Evolutionary conservation across 108 stramenopile genomes (phyloP), one percentile per base, ranked within the genome.

Genomic region (Hondaea fermentalgiana): DNA sequence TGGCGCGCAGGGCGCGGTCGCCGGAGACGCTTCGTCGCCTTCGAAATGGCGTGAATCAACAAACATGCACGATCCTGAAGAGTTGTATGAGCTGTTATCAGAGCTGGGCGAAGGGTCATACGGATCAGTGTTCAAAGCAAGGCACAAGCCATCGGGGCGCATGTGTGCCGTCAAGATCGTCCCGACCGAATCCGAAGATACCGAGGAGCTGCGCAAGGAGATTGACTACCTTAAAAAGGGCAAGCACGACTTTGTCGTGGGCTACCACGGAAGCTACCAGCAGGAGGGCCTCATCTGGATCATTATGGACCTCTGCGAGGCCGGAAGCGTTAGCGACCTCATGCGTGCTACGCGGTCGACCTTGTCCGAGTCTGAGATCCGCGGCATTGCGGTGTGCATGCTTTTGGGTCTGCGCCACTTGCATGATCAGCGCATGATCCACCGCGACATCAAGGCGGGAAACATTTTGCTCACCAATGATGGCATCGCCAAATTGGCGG

Each of bases 291-390:
- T 91, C 35, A 92, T 91, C 0, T 92, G 92, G 60, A 97, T 98
- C 58, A 95, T 98, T 28, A 97, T 97, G 97, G 97, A 98, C 89
- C 96, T 93, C 89, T 97, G 97, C 88, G 96, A 95, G 60, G 96
- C 96, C 12, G 97, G 97, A 14, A 95, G 94, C 88, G 93, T 97
- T 88, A 92, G 92, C 23, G 96, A 97, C 91, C 72, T 98, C 23
- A 91, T 98, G 43, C 95, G 96, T 83, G 94, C 94, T 5, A 94
- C 94, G 60, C 92, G 92, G 5, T 93, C 93, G 28, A 88, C 91
- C 43, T 91, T 94, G 16, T 76, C 88, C 49, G 95, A 95, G 89
- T 88, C 88, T 44, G 88, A 96, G 91, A 96, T 98, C 87, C 58
- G 58, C 5, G 58, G 10, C 28, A 42, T 88, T 17, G 60, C 89